phyloP scores from a whole-genome alignment of 2,329 filamentous ascomycete genomes.

The Aspergillus bombycis region DNA sequence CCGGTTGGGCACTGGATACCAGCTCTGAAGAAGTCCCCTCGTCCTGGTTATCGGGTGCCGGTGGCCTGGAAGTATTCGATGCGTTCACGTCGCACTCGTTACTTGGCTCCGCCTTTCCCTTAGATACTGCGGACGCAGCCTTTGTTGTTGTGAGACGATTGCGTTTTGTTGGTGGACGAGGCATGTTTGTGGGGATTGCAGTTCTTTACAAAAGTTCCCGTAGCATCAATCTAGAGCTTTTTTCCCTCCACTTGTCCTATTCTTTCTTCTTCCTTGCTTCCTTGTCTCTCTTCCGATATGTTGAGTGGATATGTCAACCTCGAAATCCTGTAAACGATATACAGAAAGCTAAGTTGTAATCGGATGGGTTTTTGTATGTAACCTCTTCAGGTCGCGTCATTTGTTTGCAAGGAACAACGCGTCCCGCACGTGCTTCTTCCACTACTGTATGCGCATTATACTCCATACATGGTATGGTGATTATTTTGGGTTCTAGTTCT shows the following conservation, averaged over 20 bases:
- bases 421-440: not conserved
- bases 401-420: not conserved
- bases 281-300: not conserved
- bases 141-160: constrained; percentile 24
- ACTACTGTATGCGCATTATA: not conserved
- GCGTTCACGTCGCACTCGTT: constrained; percentile 2
- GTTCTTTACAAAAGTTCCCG: not conserved
- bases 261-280: not conserved
- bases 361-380: not conserved
- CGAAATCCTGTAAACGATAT: not conserved
- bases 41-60: constrained; percentile 4
- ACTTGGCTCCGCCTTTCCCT: constrained; percentile 7
- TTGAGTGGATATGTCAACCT: not conserved
- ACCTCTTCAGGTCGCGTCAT: not conserved
- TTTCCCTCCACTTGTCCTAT: not conserved
- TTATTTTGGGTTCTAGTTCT: too few species aligned
- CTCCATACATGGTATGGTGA: too few species aligned
- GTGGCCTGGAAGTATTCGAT: constrained; percentile 7
- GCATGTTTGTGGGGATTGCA: constrained; percentile 22
- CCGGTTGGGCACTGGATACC: constrained; percentile 14
- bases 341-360: not conserved
- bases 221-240: not conserved
- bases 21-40: constrained; percentile 9
- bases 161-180: constrained; percentile 33
- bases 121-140: not conserved